Evolutionary conservation across 2,329 filamentous ascomycete species (phyloP), one percentile per base, ranked within the genome.

Genomic region (Diplodia mutila): DNA sequence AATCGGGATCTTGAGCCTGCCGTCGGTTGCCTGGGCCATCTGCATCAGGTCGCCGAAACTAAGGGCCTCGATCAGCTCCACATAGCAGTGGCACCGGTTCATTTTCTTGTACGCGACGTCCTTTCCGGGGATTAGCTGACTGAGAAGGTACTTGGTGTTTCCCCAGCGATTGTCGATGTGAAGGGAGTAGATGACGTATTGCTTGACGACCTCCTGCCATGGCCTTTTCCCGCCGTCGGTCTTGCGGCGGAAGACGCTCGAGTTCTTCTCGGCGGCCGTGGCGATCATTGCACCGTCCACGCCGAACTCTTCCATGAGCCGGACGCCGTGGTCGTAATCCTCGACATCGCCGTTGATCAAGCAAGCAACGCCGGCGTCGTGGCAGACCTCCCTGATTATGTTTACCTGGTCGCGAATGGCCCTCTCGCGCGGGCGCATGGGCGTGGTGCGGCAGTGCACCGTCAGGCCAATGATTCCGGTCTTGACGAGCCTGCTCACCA

Each of bases 251-350:
- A 99, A 99, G 74, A 91, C 94, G 71, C 92, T 96, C 3, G 93
- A 88, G 76, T 99, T 99, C 70, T 90, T 87, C 82, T 99, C 95
- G 1, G 95, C 95, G 3, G 92, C 87, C 3, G 93, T 95, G 11
- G 95, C 95, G 74, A 99, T 98, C 95, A 99, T 99, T 69, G 92
- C 95, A 6, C 94, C 94, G 75, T 98, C 94, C 6, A 91, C 91
- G n/a, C 89, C 90, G 75, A 87, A 97, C 76, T 97, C 90, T 29
- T 86, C 74, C 69, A 93, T 90, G 7, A 99, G 84, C 68, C 83
- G 77, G 8, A 91, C 75, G 0, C 89, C 94, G 68, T 97, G 84
- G 61, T 92, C 90, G 66, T 91, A 87, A 46, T 84, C 87, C 66
- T 85, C 87, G 0, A 99, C 93, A 74, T 99, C 95, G 57, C 95